Evolutionary conservation across 257 asterid genomes (phyloP).

Genomic region (Gentiana macrophylla): DNA sequence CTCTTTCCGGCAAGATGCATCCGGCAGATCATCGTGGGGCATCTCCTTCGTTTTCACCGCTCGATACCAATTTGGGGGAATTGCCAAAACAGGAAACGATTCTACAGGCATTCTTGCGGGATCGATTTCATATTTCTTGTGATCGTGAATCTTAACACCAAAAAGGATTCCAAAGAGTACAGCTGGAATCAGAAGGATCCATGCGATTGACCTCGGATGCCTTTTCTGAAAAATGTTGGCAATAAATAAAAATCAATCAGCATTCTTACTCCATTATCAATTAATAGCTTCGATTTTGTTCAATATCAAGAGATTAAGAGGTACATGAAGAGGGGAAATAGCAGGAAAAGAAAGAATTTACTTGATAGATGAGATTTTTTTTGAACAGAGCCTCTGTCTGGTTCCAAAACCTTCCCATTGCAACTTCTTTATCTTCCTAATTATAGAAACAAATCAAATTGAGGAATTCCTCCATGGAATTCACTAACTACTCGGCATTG

Average conservation of each 20-base stretch:
- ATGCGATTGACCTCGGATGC: constrained; percentile 14
- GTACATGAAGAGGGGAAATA: too few species aligned
- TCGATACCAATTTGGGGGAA: constrained; percentile 19
- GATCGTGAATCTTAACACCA: background rate
- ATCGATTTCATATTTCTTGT: accelerated
- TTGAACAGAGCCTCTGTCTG: constrained; percentile 23
- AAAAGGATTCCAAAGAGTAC: constrained; percentile 15
- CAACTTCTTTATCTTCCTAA: too few species aligned
- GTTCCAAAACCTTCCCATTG: constrained; percentile 21
- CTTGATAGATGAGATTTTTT: constrained; percentile 21
- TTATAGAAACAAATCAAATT: too few species aligned
- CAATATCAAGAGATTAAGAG: too few species aligned
- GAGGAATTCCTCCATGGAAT: too few species aligned
- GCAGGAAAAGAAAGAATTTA: background rate
- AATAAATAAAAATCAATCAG: too few species aligned
- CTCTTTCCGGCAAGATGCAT: constrained; percentile 20
- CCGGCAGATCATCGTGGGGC: constrained; percentile 20
- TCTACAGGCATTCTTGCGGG: background rate
- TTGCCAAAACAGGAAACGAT: constrained; percentile 18
- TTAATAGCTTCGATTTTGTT: too few species aligned
- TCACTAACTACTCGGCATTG: too few species aligned
- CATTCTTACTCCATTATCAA: too few species aligned
- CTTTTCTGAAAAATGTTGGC: constrained; percentile 14
- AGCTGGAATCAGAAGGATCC: constrained; percentile 18
- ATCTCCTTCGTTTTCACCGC: constrained; percentile 15